These are phyloP conservation scores for Toxoplasma gondii DNA, from an alignment of 169 alveolate genomes.

Conservation along the genomic window DNA sequence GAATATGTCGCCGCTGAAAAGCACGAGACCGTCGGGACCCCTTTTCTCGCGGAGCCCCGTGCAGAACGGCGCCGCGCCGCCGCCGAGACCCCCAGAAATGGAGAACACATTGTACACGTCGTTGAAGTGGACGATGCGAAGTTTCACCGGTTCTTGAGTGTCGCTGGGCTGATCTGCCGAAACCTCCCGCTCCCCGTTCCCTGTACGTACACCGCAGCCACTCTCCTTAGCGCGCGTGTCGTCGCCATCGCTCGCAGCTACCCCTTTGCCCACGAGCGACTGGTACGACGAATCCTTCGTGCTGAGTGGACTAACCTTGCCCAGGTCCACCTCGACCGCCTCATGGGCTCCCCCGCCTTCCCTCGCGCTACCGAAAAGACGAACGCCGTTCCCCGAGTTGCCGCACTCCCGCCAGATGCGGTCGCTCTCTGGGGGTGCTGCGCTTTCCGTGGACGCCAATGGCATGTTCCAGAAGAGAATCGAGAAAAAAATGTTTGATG, in stretches of 20 bases:
- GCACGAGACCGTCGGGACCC: conserved; percentile 49
- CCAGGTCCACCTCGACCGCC: not conserved
- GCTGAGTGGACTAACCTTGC: not conserved
- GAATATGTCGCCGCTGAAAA: conserved; percentile 90
- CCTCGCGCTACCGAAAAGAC: not conserved
- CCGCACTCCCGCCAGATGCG: not conserved
- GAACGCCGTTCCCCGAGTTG: not conserved
- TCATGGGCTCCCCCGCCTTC: not conserved
- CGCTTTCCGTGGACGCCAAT: not conserved
- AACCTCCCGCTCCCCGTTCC: not conserved
- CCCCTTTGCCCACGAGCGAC: not conserved
- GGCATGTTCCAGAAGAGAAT: not conserved
- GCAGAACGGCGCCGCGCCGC: conserved; percentile 18
- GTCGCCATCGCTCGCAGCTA: not conserved
- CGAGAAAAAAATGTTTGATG: not conserved
- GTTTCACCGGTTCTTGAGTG: not conserved
- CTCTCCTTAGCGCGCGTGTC: not conserved
- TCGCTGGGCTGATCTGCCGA: not conserved
- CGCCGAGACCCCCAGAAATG: not conserved
- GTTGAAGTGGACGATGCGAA: conserved; percentile 12
- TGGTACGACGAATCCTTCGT: conserved; percentile 20
- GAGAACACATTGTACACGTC: conserved; percentile 25
- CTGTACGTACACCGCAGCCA: conserved; percentile 6
- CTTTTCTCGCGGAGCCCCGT: conserved; percentile 13
- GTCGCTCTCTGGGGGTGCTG: not conserved